Evolutionary conservation across 2,329 filamentous ascomycete genomes (phyloP).

Genomic region (Didymella pinodella): DNA sequence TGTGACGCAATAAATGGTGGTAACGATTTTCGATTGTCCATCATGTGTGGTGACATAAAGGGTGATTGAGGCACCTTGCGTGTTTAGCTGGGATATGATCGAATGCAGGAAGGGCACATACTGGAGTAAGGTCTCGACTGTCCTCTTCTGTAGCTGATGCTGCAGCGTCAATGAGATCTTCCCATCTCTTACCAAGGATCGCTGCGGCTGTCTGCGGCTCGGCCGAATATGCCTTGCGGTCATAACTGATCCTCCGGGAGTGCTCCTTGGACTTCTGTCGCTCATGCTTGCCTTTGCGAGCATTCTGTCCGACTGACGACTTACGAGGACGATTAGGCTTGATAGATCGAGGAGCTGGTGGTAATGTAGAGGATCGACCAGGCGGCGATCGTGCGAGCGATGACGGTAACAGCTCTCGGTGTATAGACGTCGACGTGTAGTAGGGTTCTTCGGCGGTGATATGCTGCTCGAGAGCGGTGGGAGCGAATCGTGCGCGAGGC

Average conservation of each 20-base stretch:
- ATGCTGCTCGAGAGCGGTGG: slow-evolving; percentile 70
- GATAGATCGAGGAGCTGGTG: slow-evolving; percentile 78
- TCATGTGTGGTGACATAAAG: slow-evolving; percentile 60
- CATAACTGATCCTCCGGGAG: slow-evolving; percentile 74
- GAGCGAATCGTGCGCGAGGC: slow-evolving; percentile 52
- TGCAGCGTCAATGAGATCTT: slow-evolving; percentile 93
- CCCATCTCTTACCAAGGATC: slow-evolving; percentile 87
- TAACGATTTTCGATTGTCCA: slow-evolving; percentile 65
- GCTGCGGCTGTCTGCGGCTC: slow-evolving; percentile 79
- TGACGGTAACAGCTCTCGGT: slow-evolving; percentile 81
- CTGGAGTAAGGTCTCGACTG: slow-evolving; percentile 84
- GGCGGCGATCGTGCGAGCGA: slow-evolving; percentile 83
- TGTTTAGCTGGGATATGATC: slow-evolving; percentile 30
- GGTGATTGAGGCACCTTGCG: slow-evolving; percentile 58
- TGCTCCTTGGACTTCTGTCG: slow-evolving; percentile 80
- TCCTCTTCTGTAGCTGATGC: slow-evolving; percentile 94
- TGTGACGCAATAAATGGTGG: slow-evolving; percentile 62
- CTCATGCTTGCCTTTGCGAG: slow-evolving; percentile 78
- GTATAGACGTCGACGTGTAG: slow-evolving; percentile 63
- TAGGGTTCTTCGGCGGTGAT: slow-evolving; percentile 61
- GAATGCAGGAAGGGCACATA: slow-evolving; percentile 58
- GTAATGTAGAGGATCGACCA: slow-evolving; percentile 85
- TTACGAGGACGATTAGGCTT: slow-evolving; percentile 80
- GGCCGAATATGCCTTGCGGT: slow-evolving; percentile 83
- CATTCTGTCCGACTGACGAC: slow-evolving; percentile 83